Conservation (phyloP, 2,329 filamentous ascomycete genomes). For the Chrysosporium keratinophilum region DNA sequence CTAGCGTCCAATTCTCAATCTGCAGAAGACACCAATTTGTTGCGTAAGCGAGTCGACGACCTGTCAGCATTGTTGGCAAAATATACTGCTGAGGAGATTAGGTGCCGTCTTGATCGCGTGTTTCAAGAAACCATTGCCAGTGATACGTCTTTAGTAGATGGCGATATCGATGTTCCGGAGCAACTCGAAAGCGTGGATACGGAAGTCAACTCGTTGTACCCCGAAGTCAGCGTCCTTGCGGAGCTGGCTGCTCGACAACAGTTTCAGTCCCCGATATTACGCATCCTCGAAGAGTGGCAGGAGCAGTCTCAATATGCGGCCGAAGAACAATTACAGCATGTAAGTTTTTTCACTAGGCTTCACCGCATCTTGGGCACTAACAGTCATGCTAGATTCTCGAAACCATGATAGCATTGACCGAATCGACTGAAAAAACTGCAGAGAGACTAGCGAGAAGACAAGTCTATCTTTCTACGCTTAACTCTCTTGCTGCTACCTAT, state of each 20-base stretch:
- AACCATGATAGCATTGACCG: conserved; percentile 26
- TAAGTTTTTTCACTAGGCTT: conserved; percentile 16
- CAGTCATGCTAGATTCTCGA: not conserved
- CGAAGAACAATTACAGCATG: conserved; percentile 28
- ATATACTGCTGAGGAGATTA: conserved; percentile 30
- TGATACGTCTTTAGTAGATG: not conserved
- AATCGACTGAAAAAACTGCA: conserved; percentile 23
- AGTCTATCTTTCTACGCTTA: conserved; percentile 28
- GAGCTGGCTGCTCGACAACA: conserved; percentile 37
- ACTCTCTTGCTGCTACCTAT: conserved; percentile 20
- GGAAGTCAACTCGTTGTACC: conserved; percentile 32
- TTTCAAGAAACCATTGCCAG: conserved; percentile 25
- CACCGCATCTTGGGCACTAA: not conserved
- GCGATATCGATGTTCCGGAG: conserved; percentile 13
- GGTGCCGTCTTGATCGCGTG: conserved; percentile 32
- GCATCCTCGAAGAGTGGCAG: conserved; percentile 27
- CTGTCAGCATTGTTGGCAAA: conserved; percentile 25
- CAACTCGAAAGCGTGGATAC: conserved; percentile 24
- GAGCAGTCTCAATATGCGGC: conserved; percentile 23
- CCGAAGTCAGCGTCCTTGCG: conserved; percentile 32
- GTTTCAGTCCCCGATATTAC: conserved; percentile 33
- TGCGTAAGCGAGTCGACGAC: conserved; percentile 23
- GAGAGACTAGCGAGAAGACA: conserved; percentile 25
- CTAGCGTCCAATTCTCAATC: conserved; percentile 23
- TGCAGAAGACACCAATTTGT: conserved; percentile 23